A percentile compares a stretch with the other conserved stretches of the same genome.
These are phyloP conservation scores for Porcisia deanei DNA, from an alignment of 208 protist species.

Conservation along the genomic window DNA sequence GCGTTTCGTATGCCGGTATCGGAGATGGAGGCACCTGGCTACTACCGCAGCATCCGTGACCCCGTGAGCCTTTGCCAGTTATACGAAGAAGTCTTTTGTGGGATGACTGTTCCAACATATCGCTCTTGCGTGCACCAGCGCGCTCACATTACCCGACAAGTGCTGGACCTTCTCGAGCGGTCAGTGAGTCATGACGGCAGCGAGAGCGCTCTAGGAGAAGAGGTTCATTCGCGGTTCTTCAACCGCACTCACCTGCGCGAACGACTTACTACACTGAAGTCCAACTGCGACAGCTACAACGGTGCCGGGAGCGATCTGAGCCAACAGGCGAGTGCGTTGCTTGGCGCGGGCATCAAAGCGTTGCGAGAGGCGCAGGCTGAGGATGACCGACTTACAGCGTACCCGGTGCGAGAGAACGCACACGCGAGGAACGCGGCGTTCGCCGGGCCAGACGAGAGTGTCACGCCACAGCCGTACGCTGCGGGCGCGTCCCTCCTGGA, in stretches of 20 bases:
- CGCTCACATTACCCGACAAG: neutral
- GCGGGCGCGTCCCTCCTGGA: conserved; percentile 4
- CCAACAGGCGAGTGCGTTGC: conserved; percentile 34
- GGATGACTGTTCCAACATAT: conserved; percentile 18
- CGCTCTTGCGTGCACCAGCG: conserved; percentile 2
- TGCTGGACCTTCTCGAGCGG: neutral
- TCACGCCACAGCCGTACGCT: neutral
- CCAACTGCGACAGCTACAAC: conserved; percentile 68
- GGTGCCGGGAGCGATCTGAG: conserved; percentile 41
- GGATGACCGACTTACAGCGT: conserved; percentile 26
- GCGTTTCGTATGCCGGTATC: conserved; percentile 71
- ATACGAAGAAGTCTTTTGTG: conserved; percentile 57
- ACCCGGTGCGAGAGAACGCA: neutral
- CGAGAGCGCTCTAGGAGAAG: conserved; percentile 1
- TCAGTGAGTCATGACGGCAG: neutral
- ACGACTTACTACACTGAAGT: conserved; percentile 45
- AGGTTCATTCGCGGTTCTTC: conserved; percentile 19
- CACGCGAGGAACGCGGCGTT: neutral
- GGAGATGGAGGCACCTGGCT: conserved; percentile 71
- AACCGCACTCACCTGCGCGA: conserved; percentile 47
- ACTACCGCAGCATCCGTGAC: conserved; percentile 58
- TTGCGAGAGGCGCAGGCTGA: conserved; percentile 54
- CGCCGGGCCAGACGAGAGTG: neutral
- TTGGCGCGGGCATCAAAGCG: conserved; percentile 35
- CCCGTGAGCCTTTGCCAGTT: conserved; percentile 55